phyloP scores from a whole-genome alignment of 345 rosid genomes.

The Eucalyptus caleyi region DNA sequence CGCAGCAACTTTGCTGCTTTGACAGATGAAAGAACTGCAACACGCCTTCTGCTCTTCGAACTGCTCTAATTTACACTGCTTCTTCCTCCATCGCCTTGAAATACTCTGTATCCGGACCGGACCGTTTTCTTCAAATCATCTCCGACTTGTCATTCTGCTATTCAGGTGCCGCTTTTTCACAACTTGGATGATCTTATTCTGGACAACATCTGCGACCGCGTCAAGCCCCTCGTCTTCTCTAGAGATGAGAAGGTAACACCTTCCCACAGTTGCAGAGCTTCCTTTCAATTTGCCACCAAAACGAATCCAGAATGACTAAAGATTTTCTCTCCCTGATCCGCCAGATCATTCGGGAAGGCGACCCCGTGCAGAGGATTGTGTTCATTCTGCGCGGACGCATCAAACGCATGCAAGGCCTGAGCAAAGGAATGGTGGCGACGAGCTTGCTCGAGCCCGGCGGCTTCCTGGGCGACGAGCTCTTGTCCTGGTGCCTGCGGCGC shows the following conservation, averaged over 20 bases:
- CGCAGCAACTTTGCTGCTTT: neutral
- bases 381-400: constrained; percentile 52
- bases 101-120: neutral
- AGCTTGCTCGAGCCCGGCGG: constrained; percentile 69
- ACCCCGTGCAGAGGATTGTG: constrained; percentile 76
- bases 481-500: constrained; percentile 93
- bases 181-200: constrained; percentile 74
- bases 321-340: neutral
- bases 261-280: neutral
- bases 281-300: neutral
- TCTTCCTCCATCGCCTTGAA: neutral
- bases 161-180: constrained; percentile 74
- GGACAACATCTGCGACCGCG: constrained; percentile 90
- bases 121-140: neutral
- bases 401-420: constrained; percentile 51
- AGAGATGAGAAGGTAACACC: constrained; percentile 70
- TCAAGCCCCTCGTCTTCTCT: constrained; percentile 59
- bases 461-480: constrained; percentile 78
- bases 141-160: neutral
- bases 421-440: constrained; percentile 66
- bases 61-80: neutral
- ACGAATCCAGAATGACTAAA: neutral
- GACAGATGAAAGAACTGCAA: neutral
- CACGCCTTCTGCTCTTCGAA: neutral
- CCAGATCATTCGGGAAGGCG: constrained; percentile 93